Evolutionary conservation across 306 rosid species (phyloP), one percentile per base, ranked within the genome.

Genomic region (Purshia tridentata): DNA sequence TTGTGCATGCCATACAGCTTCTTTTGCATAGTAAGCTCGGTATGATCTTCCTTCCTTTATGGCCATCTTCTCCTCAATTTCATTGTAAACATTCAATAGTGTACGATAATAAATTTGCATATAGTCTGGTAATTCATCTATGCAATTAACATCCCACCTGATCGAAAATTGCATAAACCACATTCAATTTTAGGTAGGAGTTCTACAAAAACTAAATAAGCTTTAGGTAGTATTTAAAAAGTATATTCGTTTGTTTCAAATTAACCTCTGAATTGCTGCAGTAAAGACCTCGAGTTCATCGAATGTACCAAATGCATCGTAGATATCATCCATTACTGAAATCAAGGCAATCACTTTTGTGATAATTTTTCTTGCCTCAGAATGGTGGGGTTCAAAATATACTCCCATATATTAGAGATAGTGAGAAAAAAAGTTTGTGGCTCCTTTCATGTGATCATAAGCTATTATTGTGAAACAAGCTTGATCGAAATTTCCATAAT

Each of bases 291-390:
- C 16, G 29, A 74, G 78, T 65, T 74, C 72, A 19, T 74, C 72
- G 5, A 52, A n/a, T 40, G 66, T 74, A 11, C 46, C 78, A 65
- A 49, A 74, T 15, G 56, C 63, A 37, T 83, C 90, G 42, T 81
- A 86, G 4, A 61, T 46, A n/a, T 83, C 86, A 74, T 83, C 86
- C 51, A 86, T 22, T 0, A 65, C 50, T 8, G 87, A 61, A 2
- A 50, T n/a, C 35, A 70, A 14, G 13, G 76, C 19, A 9, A 70
- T 2, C 8, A 77, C 16, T 50, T 76, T 81, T 9, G 56, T 41
- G 65, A 73, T 1, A 1, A 80, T 75, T 14, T 10, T 72, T 64
- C 89, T 72, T 8, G 46, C 84, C 9, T n/a, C n/a, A 9, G 64
- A 78, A 35, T 80, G 48, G 8, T 75, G 18, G 3, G 72, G 72